A percentile compares a stretch with the other conserved stretches of the same genome.
Conservation (phyloP, 257 asterid species). For the Capsicum baccatum region DNA sequence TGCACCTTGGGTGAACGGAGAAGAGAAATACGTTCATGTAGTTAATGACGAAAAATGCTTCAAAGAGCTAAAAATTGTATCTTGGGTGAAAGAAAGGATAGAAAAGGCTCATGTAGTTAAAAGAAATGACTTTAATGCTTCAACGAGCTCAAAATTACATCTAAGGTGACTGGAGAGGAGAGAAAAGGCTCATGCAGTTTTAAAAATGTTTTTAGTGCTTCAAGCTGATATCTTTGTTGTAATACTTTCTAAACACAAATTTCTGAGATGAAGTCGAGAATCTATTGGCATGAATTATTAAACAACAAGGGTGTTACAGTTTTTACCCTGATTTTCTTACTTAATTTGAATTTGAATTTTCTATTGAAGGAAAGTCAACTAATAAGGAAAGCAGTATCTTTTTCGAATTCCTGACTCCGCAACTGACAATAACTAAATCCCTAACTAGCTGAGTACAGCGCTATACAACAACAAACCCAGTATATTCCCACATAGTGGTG, state of each 20-base stretch:
- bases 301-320: neutral
- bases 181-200: neutral
- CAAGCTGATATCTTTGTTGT: neutral
- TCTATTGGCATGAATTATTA: neutral
- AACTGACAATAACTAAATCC: neutral
- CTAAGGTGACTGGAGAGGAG: neutral
- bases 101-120: neutral
- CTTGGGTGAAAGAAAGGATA: neutral
- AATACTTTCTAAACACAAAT: neutral
- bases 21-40: neutral
- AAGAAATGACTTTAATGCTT: neutral
- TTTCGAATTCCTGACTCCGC: neutral
- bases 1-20: neutral
- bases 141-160: constrained; percentile 15
- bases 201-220: neutral
- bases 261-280: neutral
- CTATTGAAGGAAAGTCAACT: too few relatives aligned
- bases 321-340: too few relatives aligned
- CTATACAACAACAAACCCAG: neutral
- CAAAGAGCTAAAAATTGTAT: constrained; percentile 16
- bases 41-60: neutral
- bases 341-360: too few relatives aligned
- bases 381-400: too few relatives aligned
- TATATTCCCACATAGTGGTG: too few relatives aligned
- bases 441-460: neutral